Evolutionary conservation across 2,329 filamentous ascomycete species (phyloP), one percentile per base, ranked within the genome.

Genomic region (Botrytis pseudocinerea): DNA sequence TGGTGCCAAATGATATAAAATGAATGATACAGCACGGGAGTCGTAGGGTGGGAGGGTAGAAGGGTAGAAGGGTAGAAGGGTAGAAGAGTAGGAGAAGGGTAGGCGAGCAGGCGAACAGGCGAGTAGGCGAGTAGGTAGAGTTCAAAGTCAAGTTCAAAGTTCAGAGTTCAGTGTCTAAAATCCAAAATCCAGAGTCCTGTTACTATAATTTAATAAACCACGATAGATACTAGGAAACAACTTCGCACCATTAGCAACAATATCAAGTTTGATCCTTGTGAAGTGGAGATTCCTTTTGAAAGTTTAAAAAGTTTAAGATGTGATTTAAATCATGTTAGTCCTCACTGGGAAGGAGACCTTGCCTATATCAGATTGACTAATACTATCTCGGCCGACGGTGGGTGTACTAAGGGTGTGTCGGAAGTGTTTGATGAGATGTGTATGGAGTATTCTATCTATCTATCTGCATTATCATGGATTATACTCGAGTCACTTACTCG

Each of bases 211-310:
- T 51, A 51, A 51, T n/a, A 14, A 51, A 16, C 25, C 25, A n/a
- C 48, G 48, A 51, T 51, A 51, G 48, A 25, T 57, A 28, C 16
- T 28, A 28, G n/a, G 25, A 51, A 51, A n/a, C 25, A 51, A 51
- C 48, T 51, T 57, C 51, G 44, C 32, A 16, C 42, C 16, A 18
- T 48, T 46, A 65, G 62, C 42, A 35, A 48, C 8, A 48, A 65
- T 32, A 22, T 22, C 62, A 48, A 65, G 44, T 32, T 35, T 35
- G 48, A 35, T 35, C 44, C 42, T 64, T 12, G 62, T 46, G 62
- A 46, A 46, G 42, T 64, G 62, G 40, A 22, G 62, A 46, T 64
- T 46, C 44, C 62, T 64, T 46, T 64, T 46, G 51, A 57, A 42
- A 28, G 62, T 64, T 64, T 32, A 22, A 44, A 54, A 57, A 57